Evolutionary conservation across 2,329 filamentous ascomycete genomes (phyloP).

Genomic region (Stagonosporopsis cucurbitacearum): DNA sequence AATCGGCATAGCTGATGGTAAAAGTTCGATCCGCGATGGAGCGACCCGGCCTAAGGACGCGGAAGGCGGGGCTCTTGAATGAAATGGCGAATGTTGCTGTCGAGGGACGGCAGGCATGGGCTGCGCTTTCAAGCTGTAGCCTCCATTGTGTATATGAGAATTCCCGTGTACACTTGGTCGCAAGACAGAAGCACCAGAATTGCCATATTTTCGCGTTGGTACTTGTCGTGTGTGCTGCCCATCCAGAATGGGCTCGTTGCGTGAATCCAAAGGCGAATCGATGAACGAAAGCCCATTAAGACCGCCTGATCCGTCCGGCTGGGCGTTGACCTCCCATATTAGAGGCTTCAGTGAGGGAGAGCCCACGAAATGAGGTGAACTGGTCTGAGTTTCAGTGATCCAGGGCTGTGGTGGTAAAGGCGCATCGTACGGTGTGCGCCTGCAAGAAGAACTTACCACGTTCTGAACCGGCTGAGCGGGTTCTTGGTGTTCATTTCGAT

Average conservation of each 20-base stretch:
- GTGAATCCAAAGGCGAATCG: slow-evolving; percentile 34
- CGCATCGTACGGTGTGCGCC: slow-evolving; percentile 25
- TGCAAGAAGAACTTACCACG: slow-evolving; percentile 53
- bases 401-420: slow-evolving; percentile 17
- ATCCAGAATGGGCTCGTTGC: slow-evolving; percentile 23
- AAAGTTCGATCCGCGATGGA: slow-evolving; percentile 17
- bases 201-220: slow-evolving; percentile 11
- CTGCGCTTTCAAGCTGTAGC: slow-evolving; percentile 12
- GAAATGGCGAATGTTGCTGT: slow-evolving; percentile 8
- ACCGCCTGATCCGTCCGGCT: slow-evolving; percentile 34
- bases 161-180: slow-evolving; percentile 15
- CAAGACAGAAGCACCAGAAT: slow-evolving; percentile 24
- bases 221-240: not conserved
- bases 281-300: slow-evolving; percentile 48
- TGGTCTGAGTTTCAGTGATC: slow-evolving; percentile 36
- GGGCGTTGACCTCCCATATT: slow-evolving; percentile 5
- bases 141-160: slow-evolving; percentile 12
- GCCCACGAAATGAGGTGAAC: slow-evolving; percentile 36
- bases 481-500: slow-evolving; percentile 1
- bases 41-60: slow-evolving; percentile 11
- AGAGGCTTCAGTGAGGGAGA: slow-evolving; percentile 35
- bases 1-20: slow-evolving; percentile 30
- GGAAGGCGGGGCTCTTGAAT: slow-evolving; percentile 9
- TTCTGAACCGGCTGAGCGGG: slow-evolving; percentile 29
- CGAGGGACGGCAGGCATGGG: slow-evolving; percentile 5